Percentiles rank a stretch among this genome's conserved stretches.
Conservation (phyloP, 371 early-diverging fungal species). For the Coemansia sp. region DNA sequence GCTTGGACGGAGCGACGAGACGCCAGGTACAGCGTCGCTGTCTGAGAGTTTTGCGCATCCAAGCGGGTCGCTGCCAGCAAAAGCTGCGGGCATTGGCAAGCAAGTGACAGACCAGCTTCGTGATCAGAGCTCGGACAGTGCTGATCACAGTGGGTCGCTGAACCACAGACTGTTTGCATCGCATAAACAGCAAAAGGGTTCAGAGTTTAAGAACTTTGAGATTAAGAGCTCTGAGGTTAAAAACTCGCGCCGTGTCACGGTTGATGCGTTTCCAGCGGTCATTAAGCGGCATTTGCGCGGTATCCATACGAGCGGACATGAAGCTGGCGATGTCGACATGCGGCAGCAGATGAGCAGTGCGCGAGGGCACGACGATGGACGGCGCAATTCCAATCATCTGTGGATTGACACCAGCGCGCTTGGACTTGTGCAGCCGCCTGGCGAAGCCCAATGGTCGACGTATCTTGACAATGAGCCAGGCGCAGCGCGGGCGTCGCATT, state of each 20-base stretch:
- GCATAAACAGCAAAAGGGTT: neutral
- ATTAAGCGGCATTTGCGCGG: constrained; percentile 43
- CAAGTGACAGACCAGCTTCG: neutral
- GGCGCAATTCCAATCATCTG: constrained; percentile 6
- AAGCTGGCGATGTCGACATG: neutral
- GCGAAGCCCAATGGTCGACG: constrained; percentile 29
- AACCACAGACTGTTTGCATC: constrained; percentile 1
- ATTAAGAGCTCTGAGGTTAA: constrained; percentile 1
- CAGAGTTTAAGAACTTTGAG: constrained; percentile 11
- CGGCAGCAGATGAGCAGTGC: neutral
- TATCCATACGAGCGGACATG: constrained; percentile 5
- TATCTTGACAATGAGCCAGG: constrained; percentile 10
- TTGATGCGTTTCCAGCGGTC: constrained; percentile 48
- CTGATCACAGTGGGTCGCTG: neutral
- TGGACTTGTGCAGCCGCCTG: neutral
- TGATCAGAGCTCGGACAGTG: neutral
- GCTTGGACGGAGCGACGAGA: neutral
- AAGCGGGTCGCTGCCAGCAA: constrained; percentile 1
- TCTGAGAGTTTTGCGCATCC: neutral
- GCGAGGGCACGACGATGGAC: constrained; percentile 11
- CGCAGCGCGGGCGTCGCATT: neutral
- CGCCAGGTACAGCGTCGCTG: neutral
- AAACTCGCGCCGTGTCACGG: constrained; percentile 41
- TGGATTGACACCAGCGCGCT: constrained; percentile 38
- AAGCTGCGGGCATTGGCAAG: neutral